Conservation (phyloP, 2,329 filamentous ascomycete species). For the Chrysosporium queenslandicum region DNA sequence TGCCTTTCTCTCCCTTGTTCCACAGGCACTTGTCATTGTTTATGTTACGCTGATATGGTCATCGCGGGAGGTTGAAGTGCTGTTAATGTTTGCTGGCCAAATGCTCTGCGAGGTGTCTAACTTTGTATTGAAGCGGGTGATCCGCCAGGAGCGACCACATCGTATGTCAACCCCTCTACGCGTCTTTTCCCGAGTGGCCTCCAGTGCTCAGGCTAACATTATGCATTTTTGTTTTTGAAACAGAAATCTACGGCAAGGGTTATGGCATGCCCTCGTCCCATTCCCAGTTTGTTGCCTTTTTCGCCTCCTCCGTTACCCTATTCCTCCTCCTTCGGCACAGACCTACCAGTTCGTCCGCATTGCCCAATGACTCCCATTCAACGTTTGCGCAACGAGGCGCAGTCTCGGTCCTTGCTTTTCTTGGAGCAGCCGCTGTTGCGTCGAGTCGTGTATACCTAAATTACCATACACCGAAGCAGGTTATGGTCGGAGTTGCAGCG, state of each 20-base stretch:
- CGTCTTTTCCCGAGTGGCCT: neutral
- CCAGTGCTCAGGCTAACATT: neutral
- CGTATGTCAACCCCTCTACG: conserved; percentile 43
- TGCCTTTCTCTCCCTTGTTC: conserved; percentile 87
- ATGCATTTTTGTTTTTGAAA: neutral
- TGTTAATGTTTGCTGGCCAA: conserved; percentile 84
- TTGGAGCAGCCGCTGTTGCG: conserved; percentile 59
- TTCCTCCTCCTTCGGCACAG: conserved; percentile 76
- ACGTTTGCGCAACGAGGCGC: conserved; percentile 47
- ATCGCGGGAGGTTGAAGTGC: conserved; percentile 79
- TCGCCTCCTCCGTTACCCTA: conserved; percentile 70
- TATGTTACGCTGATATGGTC: conserved; percentile 88
- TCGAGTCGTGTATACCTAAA: conserved; percentile 79
- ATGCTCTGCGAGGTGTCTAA: conserved; percentile 86
- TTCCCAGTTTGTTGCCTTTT: conserved; percentile 89
- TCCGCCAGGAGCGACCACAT: conserved; percentile 81
- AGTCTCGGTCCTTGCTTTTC: conserved; percentile 49
- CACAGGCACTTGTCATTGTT: conserved; percentile 79
- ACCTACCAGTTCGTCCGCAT: conserved; percentile 33
- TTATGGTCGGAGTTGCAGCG: conserved; percentile 64
- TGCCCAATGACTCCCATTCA: conserved; percentile 31
- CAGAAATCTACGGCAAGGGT: conserved; percentile 59
- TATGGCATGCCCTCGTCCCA: conserved; percentile 97
- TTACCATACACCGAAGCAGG: conserved; percentile 84
- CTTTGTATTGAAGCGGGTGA: conserved; percentile 75